Percentiles rank a stretch among this genome's conserved stretches.
These are phyloP conservation scores for Acanthamoeba divionensis DNA, from an alignment of 208 protist genomes.

Conservation along the genomic window DNA sequence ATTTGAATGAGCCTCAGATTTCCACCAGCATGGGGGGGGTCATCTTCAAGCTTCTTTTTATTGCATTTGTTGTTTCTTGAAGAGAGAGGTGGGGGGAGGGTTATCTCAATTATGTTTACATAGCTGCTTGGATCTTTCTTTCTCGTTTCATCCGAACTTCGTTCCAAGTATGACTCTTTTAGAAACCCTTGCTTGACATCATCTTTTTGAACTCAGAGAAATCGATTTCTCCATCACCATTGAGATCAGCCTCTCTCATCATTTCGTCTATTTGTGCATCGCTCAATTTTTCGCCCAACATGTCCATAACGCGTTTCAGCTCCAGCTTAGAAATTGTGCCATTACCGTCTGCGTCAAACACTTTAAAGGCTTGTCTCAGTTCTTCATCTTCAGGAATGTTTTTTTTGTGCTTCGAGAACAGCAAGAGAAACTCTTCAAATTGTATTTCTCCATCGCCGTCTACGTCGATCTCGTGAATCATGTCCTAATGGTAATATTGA, in stretches of 20 bases:
- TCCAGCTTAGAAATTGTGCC: slow-evolving; percentile 79
- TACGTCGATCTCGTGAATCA: slow-evolving; percentile 95
- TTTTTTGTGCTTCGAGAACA: slow-evolving; percentile 73
- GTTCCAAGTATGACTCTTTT: no score
- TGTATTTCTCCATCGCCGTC: slow-evolving; percentile 97
- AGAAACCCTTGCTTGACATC: slow-evolving; percentile 63
- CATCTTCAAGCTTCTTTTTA: no score
- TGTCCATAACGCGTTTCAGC: slow-evolving; percentile 84
- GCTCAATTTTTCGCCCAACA: slow-evolving; percentile 84
- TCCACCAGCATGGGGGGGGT: no score
- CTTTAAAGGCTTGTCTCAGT: slow-evolving; percentile 77
- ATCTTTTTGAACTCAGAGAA: slow-evolving; percentile 86
- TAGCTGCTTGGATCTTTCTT: no score
- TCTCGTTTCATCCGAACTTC: no score
- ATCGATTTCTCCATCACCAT: slow-evolving; percentile 84
- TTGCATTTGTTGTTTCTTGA: no score
- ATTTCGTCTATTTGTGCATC: slow-evolving; percentile 86
- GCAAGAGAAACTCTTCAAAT: slow-evolving; percentile 88
- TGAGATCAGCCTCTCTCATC: slow-evolving; percentile 78
- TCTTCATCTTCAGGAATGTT: slow-evolving; percentile 78
- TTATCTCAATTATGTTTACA: no score
- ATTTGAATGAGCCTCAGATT: no score
- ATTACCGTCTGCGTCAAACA: slow-evolving; percentile 79
- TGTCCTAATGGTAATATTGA: slow-evolving; percentile 90
- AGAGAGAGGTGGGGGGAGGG: no score